Base-by-base conservation (phyloP, 192 early-diverging fungal species). In the Oehlia diaphana region DNA sequence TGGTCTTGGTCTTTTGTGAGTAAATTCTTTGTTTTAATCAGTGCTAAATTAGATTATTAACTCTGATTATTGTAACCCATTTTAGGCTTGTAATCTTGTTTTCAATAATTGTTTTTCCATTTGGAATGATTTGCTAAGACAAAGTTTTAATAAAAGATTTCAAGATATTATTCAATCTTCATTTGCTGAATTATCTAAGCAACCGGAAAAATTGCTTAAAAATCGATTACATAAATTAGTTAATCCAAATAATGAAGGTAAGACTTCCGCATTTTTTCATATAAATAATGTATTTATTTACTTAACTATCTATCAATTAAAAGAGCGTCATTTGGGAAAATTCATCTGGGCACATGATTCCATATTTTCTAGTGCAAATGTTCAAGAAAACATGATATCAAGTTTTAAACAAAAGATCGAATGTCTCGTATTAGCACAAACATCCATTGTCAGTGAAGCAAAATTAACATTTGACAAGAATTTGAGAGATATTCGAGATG, bases 121-220 rank as follows among this genome's bases (percentile, higher is more conserved):
- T 49, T 90, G 86, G 85, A 64, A 84, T 77, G 66, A 65, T 31
- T 70, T 86, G 42, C 81, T 90, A 61, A 76, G 86, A n/a, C 14
- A 78, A 9, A 69, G 76, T 5, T 88, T 88, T 72, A 82, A 82
- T 58, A 79, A 80, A 26, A 62, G 84, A 23, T 83, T 83, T 72
- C 76, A 87, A 77, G 47, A 82, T 50, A 81, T 89, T 23, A 83
- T 89, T 35, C 44, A 76, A 10, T 74, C 47, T 28, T 74, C 78
- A 4, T 77, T 89, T 6, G 75, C 80, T 0, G 75, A 79, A 37
- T 74, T 90, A 14, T 81, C 84, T 10, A 21, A 79, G 3, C 88
- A 90, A 65, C 89, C 89, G 0, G 74, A 77, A 35, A 81, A 74
- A 16, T 21, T 86, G 31, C 31, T 88, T 1, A 76, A 84, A 39